Evolutionary conservation across 2,329 filamentous ascomycete genomes (phyloP), one percentile per base, ranked within the genome.

Genomic region (Colletotrichum orbiculare): DNA sequence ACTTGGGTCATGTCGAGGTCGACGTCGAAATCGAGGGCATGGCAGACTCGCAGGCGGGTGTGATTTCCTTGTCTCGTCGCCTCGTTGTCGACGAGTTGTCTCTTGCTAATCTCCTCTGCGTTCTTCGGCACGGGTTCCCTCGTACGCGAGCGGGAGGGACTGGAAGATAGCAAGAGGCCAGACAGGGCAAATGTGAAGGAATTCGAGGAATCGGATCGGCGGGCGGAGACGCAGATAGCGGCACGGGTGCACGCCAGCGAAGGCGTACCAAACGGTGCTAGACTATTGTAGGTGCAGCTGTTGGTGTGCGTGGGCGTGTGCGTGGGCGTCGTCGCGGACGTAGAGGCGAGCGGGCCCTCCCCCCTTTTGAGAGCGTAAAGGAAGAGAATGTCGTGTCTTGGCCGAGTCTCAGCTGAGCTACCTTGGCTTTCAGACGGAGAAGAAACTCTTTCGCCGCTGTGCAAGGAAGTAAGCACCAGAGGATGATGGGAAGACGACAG

Each of bases 1-100:
- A 52, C 17, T 54, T 64, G 49, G 60, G 60, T 64, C 64, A 66
- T 64, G 48, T 54, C 64, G 60, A 52, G n/a, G 42, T 25, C 50
- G 54, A 52, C 12, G 42, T 25, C 50, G 54, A 54, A 15, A 33
- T 50, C 17, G 54, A 35, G 50, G 11, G 42, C 64, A 66, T 64
- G 49, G 41, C 59, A 66, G 60, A 54, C 37, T 54, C 11, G 25
- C 25, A 39, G 42, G 48, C n/a, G 25, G 13, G 35, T 37, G 49
- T 2, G 35, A 17, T 55, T 17, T 33, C n/a, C n/a, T n/a, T 43
- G 11, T 48, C 43, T 48, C 11, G n/a, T 37, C 55, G 11, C 41
- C 46, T 46, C 45, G 61, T 50, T 41, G 34, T 56, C 42, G 52
- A 10, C 47, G 52, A 38, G 4, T 7, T 47, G 9, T 13, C 17